Conservation (phyloP, 257 asterid species). For the Penstemon barbatus region DNA sequence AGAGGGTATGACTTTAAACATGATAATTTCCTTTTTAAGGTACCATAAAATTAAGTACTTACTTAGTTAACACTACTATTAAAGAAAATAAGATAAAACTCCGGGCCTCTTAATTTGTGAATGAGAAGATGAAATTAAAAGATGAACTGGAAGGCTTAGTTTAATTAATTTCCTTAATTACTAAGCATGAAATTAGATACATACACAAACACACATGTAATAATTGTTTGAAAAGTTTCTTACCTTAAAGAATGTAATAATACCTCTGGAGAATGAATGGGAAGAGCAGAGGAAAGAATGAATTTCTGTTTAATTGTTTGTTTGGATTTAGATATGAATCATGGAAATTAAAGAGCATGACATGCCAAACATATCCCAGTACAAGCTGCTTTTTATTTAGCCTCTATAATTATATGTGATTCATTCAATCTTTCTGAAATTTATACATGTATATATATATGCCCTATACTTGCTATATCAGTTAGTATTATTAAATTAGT, state of each 20-base stretch:
- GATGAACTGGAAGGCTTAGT: too few relatives aligned
- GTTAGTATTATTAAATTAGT: too few relatives aligned
- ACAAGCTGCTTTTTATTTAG: conserved; percentile 22
- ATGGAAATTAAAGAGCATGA: conserved; percentile 32
- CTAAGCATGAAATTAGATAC: background rate
- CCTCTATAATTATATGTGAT: conserved; percentile 51
- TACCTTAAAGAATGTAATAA: conserved; percentile 26
- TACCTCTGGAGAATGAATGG: conserved; percentile 13
- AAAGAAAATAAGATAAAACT: too few relatives aligned
- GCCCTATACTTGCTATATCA: conserved; percentile 48
- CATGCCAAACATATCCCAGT: conserved; percentile 87
- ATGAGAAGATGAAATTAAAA: too few relatives aligned
- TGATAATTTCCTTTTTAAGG: too few relatives aligned
- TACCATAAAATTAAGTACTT: too few relatives aligned
- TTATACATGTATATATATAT: conserved; percentile 38
- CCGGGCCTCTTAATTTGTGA: too few relatives aligned
- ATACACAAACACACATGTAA: too few relatives aligned
- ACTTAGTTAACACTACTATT: too few relatives aligned
- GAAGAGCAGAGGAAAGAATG: background rate
- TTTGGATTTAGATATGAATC: conserved; percentile 36
- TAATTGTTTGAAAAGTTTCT: background rate
- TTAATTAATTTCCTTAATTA: background rate
- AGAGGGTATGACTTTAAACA: too few relatives aligned
- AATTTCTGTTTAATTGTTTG: conserved; percentile 32
- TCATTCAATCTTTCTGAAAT: too few relatives aligned